Conservation (phyloP, 306 rosid genomes). For the Cucumis melo region DNA sequence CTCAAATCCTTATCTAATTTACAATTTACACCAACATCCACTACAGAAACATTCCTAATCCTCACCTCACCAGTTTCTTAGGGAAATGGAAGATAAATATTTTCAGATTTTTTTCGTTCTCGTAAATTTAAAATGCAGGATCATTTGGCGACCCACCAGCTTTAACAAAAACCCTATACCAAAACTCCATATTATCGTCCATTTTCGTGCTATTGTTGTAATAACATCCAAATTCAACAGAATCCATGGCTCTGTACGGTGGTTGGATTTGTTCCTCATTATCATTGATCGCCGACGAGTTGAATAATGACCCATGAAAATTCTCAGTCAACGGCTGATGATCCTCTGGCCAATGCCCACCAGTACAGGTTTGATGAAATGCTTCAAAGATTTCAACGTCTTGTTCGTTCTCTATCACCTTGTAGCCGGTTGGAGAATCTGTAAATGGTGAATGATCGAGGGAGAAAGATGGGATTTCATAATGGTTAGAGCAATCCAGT, state of each 20-base stretch:
- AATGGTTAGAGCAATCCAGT: slow-evolving; percentile 14
- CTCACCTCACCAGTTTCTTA: not conserved
- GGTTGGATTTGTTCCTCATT: slow-evolving; percentile 16
- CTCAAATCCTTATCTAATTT: not conserved
- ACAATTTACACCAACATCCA: not conserved
- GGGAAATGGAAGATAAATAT: not conserved
- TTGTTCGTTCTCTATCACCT: slow-evolving; percentile 23
- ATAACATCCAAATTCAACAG: slow-evolving; percentile 7
- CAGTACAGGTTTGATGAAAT: slow-evolving; percentile 39
- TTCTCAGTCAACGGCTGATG: slow-evolving; percentile 22
- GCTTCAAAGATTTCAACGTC: slow-evolving; percentile 21
- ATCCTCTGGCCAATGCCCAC: slow-evolving; percentile 60
- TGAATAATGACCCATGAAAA: not conserved
- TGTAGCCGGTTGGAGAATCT: slow-evolving; percentile 9
- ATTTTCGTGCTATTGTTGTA: slow-evolving; percentile 8
- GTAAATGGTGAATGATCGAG: slow-evolving; percentile 26
- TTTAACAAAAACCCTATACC: slow-evolving; percentile 56
- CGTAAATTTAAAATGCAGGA: slow-evolving; percentile 30
- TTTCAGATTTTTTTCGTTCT: not conserved
- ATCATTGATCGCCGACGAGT: slow-evolving; percentile 13
- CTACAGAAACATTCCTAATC: not conserved
- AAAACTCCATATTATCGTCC: slow-evolving; percentile 68
- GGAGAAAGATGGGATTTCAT: slow-evolving; percentile 17
- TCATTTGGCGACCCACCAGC: slow-evolving; percentile 37
- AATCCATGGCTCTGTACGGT: slow-evolving; percentile 15